These are phyloP conservation scores for Talaromyces stipitatus DNA, from an alignment of 495 filamentous ascomycete genomes.

Conservation along the genomic window DNA sequence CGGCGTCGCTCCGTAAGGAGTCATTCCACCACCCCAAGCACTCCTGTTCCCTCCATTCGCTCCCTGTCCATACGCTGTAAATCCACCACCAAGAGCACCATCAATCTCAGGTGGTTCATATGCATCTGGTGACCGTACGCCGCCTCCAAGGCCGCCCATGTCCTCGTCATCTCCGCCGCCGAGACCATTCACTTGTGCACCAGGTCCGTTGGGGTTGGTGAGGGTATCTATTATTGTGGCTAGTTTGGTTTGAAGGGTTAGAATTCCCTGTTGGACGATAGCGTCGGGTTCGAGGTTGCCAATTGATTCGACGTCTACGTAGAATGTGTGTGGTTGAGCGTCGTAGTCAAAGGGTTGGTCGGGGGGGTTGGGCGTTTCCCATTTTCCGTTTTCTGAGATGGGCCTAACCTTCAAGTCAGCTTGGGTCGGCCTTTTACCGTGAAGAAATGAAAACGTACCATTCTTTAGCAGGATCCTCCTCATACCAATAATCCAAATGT, in stretches of 20 bases:
- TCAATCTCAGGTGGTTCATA: constrained; percentile 49
- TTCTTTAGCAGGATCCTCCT: constrained; percentile 73
- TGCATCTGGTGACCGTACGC: constrained; percentile 52
- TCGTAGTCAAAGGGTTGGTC: constrained; percentile 91
- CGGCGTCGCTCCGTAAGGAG: constrained; percentile 64
- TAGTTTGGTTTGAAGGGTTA: constrained; percentile 82
- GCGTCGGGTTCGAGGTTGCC: constrained; percentile 80
- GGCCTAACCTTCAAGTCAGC: constrained; percentile 49
- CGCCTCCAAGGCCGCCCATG: constrained; percentile 52
- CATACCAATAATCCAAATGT: constrained; percentile 91
- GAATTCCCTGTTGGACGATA: constrained; percentile 83
- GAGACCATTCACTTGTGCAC: constrained; percentile 35
- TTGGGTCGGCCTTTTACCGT: no score
- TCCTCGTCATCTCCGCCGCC: constrained; percentile 40
- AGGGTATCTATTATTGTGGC: constrained; percentile 76
- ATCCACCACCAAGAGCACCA: constrained; percentile 57
- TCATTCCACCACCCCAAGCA: constrained; percentile 57
- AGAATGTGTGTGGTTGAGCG: constrained; percentile 75
- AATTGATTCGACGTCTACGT: constrained; percentile 84
- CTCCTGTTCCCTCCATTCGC: constrained; percentile 51
- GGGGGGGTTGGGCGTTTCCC: constrained; percentile 68
- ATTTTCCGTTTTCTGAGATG: constrained; percentile 71
- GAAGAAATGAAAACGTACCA: constrained; percentile 57
- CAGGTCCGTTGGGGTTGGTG: constrained; percentile 37
- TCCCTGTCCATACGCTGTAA: constrained; percentile 58